Conservation (phyloP, 805 yeast species). For the Pichia pseudocactophila region DNA sequence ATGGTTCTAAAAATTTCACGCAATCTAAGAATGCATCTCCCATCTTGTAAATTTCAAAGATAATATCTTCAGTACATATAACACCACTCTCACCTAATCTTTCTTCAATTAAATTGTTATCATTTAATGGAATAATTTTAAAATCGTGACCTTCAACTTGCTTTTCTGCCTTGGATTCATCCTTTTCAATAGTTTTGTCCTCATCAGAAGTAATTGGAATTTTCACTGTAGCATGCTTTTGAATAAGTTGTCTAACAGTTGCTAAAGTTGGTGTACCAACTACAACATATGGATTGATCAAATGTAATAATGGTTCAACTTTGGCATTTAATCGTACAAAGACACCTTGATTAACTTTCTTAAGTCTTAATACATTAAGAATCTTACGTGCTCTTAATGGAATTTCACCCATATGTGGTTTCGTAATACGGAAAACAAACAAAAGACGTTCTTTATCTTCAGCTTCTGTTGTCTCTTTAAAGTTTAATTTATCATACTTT, state of each 20-base stretch:
- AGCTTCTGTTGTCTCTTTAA: conserved; percentile 21
- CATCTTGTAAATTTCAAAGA: conserved; percentile 56
- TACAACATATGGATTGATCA: conserved; percentile 65
- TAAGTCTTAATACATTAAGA: conserved; percentile 52
- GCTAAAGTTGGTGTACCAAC: conserved; percentile 67
- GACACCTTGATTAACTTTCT: conserved; percentile 56
- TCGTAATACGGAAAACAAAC: conserved; percentile 59
- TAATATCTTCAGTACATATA: conserved; percentile 73
- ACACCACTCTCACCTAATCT: conserved; percentile 58
- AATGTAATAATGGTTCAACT: conserved; percentile 54
- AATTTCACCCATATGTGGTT: conserved; percentile 54
- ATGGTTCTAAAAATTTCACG: conserved; percentile 59
- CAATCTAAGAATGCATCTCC: conserved; percentile 58
- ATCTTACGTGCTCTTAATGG: conserved; percentile 58
- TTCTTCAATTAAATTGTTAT: conserved; percentile 69
- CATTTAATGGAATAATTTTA: conserved; percentile 46
- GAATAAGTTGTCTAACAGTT: conserved; percentile 63
- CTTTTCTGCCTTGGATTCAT: conserved; percentile 13
- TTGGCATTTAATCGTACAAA: conserved; percentile 55
- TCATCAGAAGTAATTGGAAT: conserved; percentile 18
- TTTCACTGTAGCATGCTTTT: conserved; percentile 61
- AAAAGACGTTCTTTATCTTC: conserved; percentile 38
- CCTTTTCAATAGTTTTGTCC: conserved; percentile 10
- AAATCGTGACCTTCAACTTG: conserved; percentile 10
- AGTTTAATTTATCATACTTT: conserved; percentile 36